These are phyloP conservation scores for Candida smagusa DNA, from an alignment of 1,139 yeast species.

Conservation along the genomic window DNA sequence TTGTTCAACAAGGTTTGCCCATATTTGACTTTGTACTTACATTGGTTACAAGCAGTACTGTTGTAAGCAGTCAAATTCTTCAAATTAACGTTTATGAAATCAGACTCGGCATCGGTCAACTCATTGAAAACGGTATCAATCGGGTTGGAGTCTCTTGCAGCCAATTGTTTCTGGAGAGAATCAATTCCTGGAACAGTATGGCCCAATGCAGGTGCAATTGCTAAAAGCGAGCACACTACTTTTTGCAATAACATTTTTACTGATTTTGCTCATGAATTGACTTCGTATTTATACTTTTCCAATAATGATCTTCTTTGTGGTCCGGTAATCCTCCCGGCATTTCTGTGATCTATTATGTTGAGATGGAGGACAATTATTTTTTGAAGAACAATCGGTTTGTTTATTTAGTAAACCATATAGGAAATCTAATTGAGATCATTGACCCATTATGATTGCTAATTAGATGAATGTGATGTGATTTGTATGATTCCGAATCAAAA, in stretches of 20 bases:
- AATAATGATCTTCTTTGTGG: background rate
- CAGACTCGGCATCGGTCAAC: conserved; percentile 26
- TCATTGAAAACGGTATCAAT: conserved; percentile 25
- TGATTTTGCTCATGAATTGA: conserved; percentile 1
- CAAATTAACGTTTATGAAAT: conserved; percentile 30
- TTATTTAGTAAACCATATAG: too few species aligned
- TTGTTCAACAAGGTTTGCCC: conserved; percentile 26
- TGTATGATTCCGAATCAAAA: too few species aligned
- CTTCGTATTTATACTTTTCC: conserved; percentile 1
- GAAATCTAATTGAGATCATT: too few species aligned
- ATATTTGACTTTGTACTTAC: conserved; percentile 35
- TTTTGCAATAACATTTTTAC: conserved; percentile 2
- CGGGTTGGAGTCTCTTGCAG: conserved; percentile 14
- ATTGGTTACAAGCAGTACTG: conserved; percentile 33
- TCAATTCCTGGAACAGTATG: conserved; percentile 19
- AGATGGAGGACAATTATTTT: too few species aligned
- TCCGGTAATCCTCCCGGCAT: too few species aligned
- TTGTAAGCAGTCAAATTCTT: conserved; percentile 23
- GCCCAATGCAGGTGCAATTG: conserved; percentile 9
- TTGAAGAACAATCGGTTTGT: too few species aligned
- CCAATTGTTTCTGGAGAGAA: conserved; percentile 16
- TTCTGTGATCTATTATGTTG: too few species aligned
- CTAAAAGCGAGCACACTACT: background rate
- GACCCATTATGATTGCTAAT: too few species aligned
- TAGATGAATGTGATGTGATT: too few species aligned